Evolutionary conservation across 78 protist species (phyloP), one percentile per base, ranked within the genome.

Genomic region (Dictyostelium brefeldianum): DNA sequence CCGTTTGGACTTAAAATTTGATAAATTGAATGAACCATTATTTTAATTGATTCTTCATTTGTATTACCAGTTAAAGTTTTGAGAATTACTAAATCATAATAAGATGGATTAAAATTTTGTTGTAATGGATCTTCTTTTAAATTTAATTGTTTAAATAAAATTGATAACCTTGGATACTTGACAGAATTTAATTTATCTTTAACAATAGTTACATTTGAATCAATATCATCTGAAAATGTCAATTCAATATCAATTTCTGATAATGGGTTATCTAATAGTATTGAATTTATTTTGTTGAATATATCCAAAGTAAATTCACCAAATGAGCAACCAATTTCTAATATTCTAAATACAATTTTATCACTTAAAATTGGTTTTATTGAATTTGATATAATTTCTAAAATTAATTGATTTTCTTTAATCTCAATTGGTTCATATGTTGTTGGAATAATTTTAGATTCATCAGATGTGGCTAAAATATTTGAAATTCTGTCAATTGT

Each of bases 321-420:
- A 18, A 75, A 69, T 25, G 80, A 79, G 50, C 80, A 74, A 12
- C 80, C 78, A 69, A 82, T 51, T 53, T 82, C 90, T 10, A 82
- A 56, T 25, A 82, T 82, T 53, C 54, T 82, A 51, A 82, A 36
- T 27, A 70, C 62, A 3, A 51, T 46, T 29, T 25, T 43, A 9
- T 82, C 41, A 14, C 1, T 27, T 4, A 82, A 17, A 2, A 62
- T n/a, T 10, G 70, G 70, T 25, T 10, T 17, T 10, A 62, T n/a
- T 11, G 70, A 62, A n/a, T 62, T 62, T 22, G 70, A n/a, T n/a
- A 62, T 62, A 62, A 62, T 62, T n/a, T 62, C 27, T 36, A 36
- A 36, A 36, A 62, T 62, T 62, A 62, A 62, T 62, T 25, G 36
- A 62, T 36, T 36, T 36, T 36, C 43, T 36, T 36, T 36, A 36